Conservation (phyloP, 306 rosid species). For the Vicia villosa region DNA sequence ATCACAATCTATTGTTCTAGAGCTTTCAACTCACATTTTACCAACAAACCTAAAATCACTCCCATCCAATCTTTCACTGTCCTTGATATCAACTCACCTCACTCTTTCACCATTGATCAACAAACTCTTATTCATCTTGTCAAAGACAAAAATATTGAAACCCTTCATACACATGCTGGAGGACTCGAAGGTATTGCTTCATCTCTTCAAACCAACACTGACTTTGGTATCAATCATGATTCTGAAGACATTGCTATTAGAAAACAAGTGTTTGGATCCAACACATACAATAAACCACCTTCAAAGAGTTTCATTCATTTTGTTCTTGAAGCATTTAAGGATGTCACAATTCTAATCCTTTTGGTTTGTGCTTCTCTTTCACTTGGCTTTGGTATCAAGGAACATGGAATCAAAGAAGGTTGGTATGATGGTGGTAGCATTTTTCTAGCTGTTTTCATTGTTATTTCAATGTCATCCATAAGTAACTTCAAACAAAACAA, state of each 20-base stretch:
- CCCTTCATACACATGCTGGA: constrained; percentile 42
- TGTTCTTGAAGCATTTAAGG: constrained; percentile 39
- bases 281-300: constrained; percentile 35
- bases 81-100: constrained; percentile 17
- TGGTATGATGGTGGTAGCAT: constrained; percentile 52
- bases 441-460: constrained; percentile 42
- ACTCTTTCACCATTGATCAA: constrained; percentile 35
- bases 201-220: constrained; percentile 33
- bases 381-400: constrained; percentile 39
- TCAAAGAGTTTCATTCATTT: constrained; percentile 35
- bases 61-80: constrained; percentile 30
- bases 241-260: constrained; percentile 28
- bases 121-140: constrained; percentile 32
- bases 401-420: constrained; percentile 44
- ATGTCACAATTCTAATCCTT: constrained; percentile 40
- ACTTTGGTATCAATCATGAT: constrained; percentile 23
- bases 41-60: not conserved
- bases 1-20: constrained; percentile 53
- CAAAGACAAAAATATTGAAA: constrained; percentile 37
- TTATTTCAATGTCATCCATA: constrained; percentile 36
- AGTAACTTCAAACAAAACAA: constrained; percentile 43
- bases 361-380: constrained; percentile 41
- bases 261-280: constrained; percentile 39
- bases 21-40: constrained; percentile 38
- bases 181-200: constrained; percentile 45